Evolutionary conservation across 1,284 basidiomycete species (phyloP), one percentile per base, ranked within the genome.

Genomic region (Fomes fomentarius): DNA sequence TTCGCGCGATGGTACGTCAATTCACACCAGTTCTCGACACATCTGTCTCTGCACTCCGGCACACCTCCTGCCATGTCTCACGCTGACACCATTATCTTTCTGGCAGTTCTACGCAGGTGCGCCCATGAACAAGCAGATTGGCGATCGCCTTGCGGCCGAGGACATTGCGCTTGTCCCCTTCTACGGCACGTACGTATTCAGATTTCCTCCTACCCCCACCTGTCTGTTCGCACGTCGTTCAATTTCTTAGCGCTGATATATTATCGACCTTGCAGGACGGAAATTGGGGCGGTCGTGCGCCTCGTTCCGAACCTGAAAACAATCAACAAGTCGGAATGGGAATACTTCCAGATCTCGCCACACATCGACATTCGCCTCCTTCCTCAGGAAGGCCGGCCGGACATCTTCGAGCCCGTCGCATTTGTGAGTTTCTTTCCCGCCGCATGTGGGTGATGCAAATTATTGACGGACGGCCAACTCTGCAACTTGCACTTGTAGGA

Each of bases 71-170:
- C n/a, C n/a, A 8, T 4, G 4, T 24, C 38, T 22, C 9, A 24
- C 38, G 15, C 9, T 22, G 21, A 7, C 2, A 21, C 15, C 11
- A 7, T 39, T 9, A 9, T 2, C 25, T 34, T 34, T n/a, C 11
- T 15, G 12, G 17, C 50, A 72, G 71, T 55, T 69, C 50, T 73
- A 66, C 52, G 70, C 68, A 11, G 71, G 71, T 11, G 70, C 67
- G 0, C 67, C 69, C 4, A 51, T 73, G 44, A 57, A 64, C 26
- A 67, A 69, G 52, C 58, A 64, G 15, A 65, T 66, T 33, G 71
- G 71, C 6, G 69, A 72, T 42, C 43, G 47, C 19, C 57, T 72
- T 12, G 57, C 60, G 15, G 50, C 46, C 1, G 50, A 66, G 46
- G 67, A 64, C 11, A 50, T 72, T 11, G 56, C 54, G 14, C 49